Conservation (phyloP, 1,284 basidiomycete species). For the Mycosarcoma mackinlayi region DNA sequence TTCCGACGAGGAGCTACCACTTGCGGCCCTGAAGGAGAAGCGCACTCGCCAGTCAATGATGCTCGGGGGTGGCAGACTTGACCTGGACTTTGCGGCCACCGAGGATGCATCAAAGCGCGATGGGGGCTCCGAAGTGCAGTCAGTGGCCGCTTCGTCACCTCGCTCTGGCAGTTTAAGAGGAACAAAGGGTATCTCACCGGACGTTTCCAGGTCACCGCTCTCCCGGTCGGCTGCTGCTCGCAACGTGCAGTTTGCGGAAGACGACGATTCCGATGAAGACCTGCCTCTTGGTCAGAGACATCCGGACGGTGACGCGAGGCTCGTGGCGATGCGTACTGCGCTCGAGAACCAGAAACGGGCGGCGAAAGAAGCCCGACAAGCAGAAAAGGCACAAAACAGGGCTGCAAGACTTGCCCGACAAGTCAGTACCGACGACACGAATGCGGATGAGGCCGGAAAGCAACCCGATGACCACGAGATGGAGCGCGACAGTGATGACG, state of each 20-base stretch:
- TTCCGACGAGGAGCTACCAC: conserved; percentile 56
- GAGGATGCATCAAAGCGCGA: conserved; percentile 4
- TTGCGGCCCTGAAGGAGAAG: conserved; percentile 57
- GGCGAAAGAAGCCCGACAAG: conserved; percentile 33
- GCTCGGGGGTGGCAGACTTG: conserved; percentile 44
- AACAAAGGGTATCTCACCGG: not conserved
- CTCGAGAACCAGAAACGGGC: conserved; percentile 38
- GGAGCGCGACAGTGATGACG: conserved; percentile 23
- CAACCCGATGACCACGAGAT: conserved; percentile 14
- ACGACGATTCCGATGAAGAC: conserved; percentile 57
- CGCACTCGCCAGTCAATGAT: conserved; percentile 38
- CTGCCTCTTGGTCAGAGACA: conserved; percentile 55
- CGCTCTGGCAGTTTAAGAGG: conserved; percentile 16
- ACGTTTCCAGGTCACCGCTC: conserved; percentile 7
- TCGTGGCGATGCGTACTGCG: conserved; percentile 22
- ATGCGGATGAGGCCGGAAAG: conserved; percentile 9
- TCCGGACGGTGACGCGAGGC: conserved; percentile 36
- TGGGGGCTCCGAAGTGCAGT: conserved; percentile 2
- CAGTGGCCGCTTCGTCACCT: conserved; percentile 15
- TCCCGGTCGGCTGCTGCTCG: not conserved
- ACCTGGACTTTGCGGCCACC: conserved; percentile 45
- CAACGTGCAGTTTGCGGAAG: conserved; percentile 8
- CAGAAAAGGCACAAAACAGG: conserved; percentile 20
- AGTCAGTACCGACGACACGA: conserved; percentile 9
- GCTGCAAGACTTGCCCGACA: conserved; percentile 28